Conservation (phyloP, 2,329 filamentous ascomycete species). For the Boeremia exigua region DNA sequence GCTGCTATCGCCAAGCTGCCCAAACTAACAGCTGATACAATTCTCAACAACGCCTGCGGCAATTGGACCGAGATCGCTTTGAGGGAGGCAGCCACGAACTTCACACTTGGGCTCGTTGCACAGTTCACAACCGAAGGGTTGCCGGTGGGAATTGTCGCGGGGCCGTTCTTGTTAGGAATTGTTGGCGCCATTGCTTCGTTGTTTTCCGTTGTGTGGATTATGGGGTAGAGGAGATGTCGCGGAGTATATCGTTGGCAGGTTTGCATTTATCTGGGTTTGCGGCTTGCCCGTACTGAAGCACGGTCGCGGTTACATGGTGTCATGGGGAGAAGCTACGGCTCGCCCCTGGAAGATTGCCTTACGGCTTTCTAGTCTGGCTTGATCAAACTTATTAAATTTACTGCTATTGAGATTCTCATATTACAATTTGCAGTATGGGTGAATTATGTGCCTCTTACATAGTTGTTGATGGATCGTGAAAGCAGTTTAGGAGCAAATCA, state of each 20-base stretch:
- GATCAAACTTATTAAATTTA: not conserved
- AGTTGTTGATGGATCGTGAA: too few relatives aligned
- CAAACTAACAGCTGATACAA: slow-evolving; percentile 48
- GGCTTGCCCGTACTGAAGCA: not conserved
- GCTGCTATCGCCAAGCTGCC: slow-evolving; percentile 48
- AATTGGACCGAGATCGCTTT: slow-evolving; percentile 56
- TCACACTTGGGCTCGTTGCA: slow-evolving; percentile 52
- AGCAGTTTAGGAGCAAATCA: too few relatives aligned
- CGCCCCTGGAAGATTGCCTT: not conserved
- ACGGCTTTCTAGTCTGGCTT: not conserved
- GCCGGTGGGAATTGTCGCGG: slow-evolving; percentile 38
- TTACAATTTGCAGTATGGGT: too few relatives aligned
- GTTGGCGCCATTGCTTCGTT: slow-evolving; percentile 21
- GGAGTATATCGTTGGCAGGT: not conserved
- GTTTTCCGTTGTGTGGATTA: slow-evolving; percentile 34
- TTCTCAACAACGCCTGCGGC: slow-evolving; percentile 54
- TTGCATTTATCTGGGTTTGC: not conserved
- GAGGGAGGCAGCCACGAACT: slow-evolving; percentile 53
- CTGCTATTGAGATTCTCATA: too few relatives aligned
- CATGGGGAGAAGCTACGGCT: not conserved
- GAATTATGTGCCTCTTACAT: too few relatives aligned
- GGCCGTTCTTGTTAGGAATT: slow-evolving; percentile 29
- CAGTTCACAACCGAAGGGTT: slow-evolving; percentile 40
- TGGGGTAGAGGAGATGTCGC: not conserved
- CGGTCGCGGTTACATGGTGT: not conserved